Evolutionary conservation across 306 rosid species (phyloP).

Genomic region (Datisca glomerata): DNA sequence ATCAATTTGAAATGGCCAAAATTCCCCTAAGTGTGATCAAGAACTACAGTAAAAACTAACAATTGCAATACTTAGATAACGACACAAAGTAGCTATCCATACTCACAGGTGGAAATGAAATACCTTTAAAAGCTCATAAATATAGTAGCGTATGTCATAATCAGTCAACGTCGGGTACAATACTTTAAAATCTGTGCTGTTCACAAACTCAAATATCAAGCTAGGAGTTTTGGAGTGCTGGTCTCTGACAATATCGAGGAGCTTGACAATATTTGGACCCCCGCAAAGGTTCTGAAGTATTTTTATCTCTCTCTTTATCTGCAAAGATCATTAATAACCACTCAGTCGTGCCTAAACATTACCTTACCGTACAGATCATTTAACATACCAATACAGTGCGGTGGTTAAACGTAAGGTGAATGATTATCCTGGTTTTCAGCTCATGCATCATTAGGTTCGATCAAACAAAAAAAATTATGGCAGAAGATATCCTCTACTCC

Average conservation of each 20-base stretch:
- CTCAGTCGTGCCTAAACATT: too few species aligned
- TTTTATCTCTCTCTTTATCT: conserved; percentile 38
- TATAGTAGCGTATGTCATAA: conserved; percentile 37
- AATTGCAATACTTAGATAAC: neutral
- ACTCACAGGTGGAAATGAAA: too few species aligned
- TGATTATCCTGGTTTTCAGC: too few species aligned
- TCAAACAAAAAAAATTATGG: too few species aligned
- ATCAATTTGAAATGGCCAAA: too few species aligned
- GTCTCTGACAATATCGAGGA: conserved; percentile 31
- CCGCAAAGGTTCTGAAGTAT: conserved; percentile 41
- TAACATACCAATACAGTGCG: too few species aligned
- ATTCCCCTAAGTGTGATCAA: too few species aligned
- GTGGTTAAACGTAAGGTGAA: too few species aligned
- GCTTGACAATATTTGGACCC: conserved; percentile 33
- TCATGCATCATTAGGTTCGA: too few species aligned
- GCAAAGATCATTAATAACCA: neutral
- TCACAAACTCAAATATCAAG: conserved; percentile 32
- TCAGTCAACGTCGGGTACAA: conserved; percentile 30
- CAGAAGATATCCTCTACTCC: too few species aligned
- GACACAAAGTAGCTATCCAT: neutral
- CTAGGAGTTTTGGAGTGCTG: conserved; percentile 34
- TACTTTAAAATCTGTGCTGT: conserved; percentile 34
- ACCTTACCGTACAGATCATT: too few species aligned
- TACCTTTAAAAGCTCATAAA: conserved; percentile 37
- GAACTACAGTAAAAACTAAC: too few species aligned